Conservation (phyloP, 2,329 filamentous ascomycete genomes). For the Microcyclospora tardicrescens region DNA sequence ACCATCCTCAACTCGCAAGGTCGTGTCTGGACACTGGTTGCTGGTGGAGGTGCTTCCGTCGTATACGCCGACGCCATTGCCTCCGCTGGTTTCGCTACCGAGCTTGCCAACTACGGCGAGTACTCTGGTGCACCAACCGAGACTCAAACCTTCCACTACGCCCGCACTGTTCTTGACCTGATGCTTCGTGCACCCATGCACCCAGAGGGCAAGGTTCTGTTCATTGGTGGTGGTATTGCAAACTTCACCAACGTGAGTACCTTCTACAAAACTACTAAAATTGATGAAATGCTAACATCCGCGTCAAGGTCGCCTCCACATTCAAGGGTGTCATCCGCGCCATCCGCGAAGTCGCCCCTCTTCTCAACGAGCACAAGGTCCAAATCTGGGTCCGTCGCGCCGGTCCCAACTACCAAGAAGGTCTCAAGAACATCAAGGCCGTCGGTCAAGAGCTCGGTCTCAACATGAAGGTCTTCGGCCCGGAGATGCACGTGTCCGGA, state of each 20-base stretch:
- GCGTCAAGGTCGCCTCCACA: slow-evolving; percentile 59
- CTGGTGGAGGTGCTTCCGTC: slow-evolving; percentile 97
- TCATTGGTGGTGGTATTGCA: slow-evolving; percentile 99
- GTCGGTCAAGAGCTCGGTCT: slow-evolving; percentile 88
- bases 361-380: slow-evolving; percentile 89
- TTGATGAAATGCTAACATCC: neutral
- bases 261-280: neutral
- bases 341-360: slow-evolving; percentile 73
- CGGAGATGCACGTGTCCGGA: slow-evolving; percentile 80
- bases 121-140: slow-evolving; percentile 98
- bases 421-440: slow-evolving; percentile 98
- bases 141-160: slow-evolving; percentile 99
- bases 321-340: slow-evolving; percentile 99
- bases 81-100: slow-evolving; percentile 83
- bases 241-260: slow-evolving; percentile 88
- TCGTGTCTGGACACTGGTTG: slow-evolving; percentile 95
- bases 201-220: slow-evolving; percentile 92
- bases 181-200: slow-evolving; percentile 83
- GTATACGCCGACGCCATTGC: slow-evolving; percentile 99
- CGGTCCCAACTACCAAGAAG: slow-evolving; percentile 98
- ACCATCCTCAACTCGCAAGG: slow-evolving; percentile 86
- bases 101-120: slow-evolving; percentile 98
- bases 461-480: slow-evolving; percentile 82
- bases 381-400: slow-evolving; percentile 90
- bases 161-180: slow-evolving; percentile 88